Evolutionary conservation across 2,329 filamentous ascomycete genomes (phyloP), one percentile per base, ranked within the genome.

Genomic region (Paecilomyces formosus): DNA sequence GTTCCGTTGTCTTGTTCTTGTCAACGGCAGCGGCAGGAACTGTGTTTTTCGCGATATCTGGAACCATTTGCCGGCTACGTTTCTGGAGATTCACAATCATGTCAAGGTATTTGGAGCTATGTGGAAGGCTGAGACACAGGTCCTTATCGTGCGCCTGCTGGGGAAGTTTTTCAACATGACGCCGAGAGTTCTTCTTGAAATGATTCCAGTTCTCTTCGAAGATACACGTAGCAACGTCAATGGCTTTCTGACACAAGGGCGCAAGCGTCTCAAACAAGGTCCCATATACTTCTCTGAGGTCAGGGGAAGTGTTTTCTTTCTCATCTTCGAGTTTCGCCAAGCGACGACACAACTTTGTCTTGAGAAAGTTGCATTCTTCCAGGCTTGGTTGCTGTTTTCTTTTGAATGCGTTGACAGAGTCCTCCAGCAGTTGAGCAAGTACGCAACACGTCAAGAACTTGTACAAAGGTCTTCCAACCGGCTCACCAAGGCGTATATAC

Each of bases 311-410:
- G 6, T 63, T 57, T 30, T 56, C 55, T 15, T 66, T 70, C 53
- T 81, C 77, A 0, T 66, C 64, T 31, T 85, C 79, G 0, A 88
- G 64, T 65, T 88, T 88, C 0, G 79, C 80, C 13, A 88, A 76
- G 0, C 85, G 80, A 22, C 82, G 78, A 60, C 79, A 80, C 0
- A 87, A 69, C 65, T 87, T 88, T 31, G 78, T 70, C 54, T 76
- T 77, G 4, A 86, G 63, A 15, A 74, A 65, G 2, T 72, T 65
- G 2, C 74, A 61, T 2, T 70, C 58, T 9, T 83, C 78, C 35
- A 13, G 11, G 12, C 35, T 39, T 15, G n/a, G n/a, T 12, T 15
- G 3, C 13, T 7, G 11, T 4, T n/a, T 15, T 0, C 72, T 66
- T 33, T 61, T 58, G 24, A 75, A 65, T 1, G 50, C 55, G 18